A percentile compares a stretch with the other conserved stretches of the same genome.
These are phyloP conservation scores for Gigaspora rosea DNA, from an alignment of 192 early-diverging fungal genomes.

Conservation along the genomic window DNA sequence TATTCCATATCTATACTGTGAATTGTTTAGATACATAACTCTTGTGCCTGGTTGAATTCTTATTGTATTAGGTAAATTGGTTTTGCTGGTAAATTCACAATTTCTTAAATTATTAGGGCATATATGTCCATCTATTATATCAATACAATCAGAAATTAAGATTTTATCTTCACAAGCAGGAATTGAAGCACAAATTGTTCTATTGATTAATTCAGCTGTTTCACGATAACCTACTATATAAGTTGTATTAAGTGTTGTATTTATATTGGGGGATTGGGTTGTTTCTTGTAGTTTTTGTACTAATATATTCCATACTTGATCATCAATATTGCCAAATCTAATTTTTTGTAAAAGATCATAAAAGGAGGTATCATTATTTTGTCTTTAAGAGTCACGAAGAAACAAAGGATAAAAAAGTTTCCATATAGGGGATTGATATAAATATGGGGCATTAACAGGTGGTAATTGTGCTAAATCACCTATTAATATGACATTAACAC, in stretches of 20 bases:
- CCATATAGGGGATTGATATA: too few relatives aligned
- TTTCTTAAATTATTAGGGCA: too few relatives aligned
- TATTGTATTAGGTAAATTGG: not conserved
- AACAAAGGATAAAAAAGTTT: constrained; percentile 12
- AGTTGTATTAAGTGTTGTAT: constrained; percentile 1
- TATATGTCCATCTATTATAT: not conserved
- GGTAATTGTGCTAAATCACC: too few relatives aligned
- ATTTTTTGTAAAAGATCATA: not conserved
- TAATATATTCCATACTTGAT: not conserved
- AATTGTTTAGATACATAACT: constrained; percentile 19
- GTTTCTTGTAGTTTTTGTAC: not conserved
- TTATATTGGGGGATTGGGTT: not conserved
- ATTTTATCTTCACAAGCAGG: not conserved
- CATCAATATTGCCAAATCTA: too few relatives aligned
- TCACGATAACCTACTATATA: constrained; percentile 1
- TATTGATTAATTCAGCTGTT: not conserved
- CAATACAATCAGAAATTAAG: not conserved
- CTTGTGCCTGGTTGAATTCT: not conserved
- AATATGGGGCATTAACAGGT: too few relatives aligned
- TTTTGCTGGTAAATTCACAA: not conserved
- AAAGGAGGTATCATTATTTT: not conserved
- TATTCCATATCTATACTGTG: not conserved
- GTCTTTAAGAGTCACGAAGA: not conserved
- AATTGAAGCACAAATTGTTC: not conserved
- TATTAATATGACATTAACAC: too few relatives aligned